A percentile compares a stretch with the other conserved stretches of the same genome.
Conservation (phyloP, 2,329 filamentous ascomycete species). For the Ophiocordyceps camponoti-rufipedis region DNA sequence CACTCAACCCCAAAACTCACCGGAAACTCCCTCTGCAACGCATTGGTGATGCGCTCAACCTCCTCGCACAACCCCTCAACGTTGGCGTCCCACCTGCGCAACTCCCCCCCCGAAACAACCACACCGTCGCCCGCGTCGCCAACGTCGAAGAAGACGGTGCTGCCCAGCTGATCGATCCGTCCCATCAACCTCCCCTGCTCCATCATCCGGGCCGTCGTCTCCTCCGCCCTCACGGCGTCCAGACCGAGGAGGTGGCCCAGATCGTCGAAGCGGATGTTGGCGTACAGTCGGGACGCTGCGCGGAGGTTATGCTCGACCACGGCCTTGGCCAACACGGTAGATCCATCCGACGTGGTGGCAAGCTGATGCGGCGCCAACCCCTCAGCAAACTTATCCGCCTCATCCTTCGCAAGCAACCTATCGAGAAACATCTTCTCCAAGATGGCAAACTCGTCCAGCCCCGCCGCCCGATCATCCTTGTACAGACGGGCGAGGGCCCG, state of each 20-base stretch:
- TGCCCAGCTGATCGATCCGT: slow-evolving; percentile 84
- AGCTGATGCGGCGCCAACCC: slow-evolving; percentile 76
- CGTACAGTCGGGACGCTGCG: slow-evolving; percentile 62
- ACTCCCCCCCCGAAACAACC: slow-evolving; percentile 46
- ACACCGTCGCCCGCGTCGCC: slow-evolving; percentile 52
- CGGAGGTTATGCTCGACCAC: slow-evolving; percentile 94
- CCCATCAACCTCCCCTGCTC: slow-evolving; percentile 80
- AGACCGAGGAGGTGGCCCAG: slow-evolving; percentile 65
- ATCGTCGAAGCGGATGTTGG: slow-evolving; percentile 58
- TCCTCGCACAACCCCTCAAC: slow-evolving; percentile 77
- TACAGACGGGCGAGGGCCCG: slow-evolving; percentile 69
- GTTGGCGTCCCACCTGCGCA: slow-evolving; percentile 77
- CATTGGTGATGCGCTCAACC: slow-evolving; percentile 70
- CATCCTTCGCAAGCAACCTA: slow-evolving; percentile 59
- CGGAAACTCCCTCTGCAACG: slow-evolving; percentile 66
- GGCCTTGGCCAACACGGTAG: slow-evolving; percentile 80
- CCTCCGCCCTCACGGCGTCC: slow-evolving; percentile 65
- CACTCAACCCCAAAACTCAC: slow-evolving; percentile 20
- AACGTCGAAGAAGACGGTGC: slow-evolving; percentile 70
- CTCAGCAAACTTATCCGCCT: slow-evolving; percentile 72
- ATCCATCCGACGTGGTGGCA: slow-evolving; percentile 74
- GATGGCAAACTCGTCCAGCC: slow-evolving; percentile 67
- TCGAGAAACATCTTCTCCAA: slow-evolving; percentile 97
- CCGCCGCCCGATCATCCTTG: slow-evolving; percentile 72
- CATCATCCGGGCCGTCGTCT: slow-evolving; percentile 87